These are phyloP conservation scores for Tetracladium maxilliforme DNA, from an alignment of 2,329 filamentous ascomycete species.

Conservation along the genomic window DNA sequence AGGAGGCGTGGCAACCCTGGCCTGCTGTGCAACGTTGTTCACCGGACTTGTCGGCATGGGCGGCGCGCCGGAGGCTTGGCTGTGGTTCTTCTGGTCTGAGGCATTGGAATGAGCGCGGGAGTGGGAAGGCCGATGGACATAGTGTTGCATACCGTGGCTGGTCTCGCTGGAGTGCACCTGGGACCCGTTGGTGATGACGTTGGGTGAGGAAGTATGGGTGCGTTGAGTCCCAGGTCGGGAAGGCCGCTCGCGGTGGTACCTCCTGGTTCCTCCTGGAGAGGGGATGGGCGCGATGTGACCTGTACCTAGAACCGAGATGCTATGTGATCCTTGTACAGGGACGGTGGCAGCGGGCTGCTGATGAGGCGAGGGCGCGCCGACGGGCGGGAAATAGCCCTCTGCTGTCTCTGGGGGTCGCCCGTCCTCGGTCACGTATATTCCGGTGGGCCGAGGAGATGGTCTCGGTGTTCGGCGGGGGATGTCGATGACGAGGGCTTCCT, in stretches of 20 bases:
- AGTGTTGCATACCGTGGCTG: constrained; percentile 11
- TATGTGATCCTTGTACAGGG: constrained; percentile 30
- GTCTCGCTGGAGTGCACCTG: constrained; percentile 5
- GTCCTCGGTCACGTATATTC: constrained; percentile 47
- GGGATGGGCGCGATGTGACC: constrained; percentile 70
- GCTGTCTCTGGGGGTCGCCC: constrained; percentile 51
- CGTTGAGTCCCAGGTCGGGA: constrained; percentile 47
- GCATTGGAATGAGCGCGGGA: constrained; percentile 41
- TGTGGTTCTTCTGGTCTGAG: constrained; percentile 33
- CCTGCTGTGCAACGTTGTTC: constrained; percentile 33
- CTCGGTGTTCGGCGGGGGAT: constrained; percentile 69
- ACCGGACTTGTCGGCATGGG: constrained; percentile 33
- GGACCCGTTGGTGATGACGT: constrained; percentile 37
- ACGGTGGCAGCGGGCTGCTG: constrained; percentile 7
- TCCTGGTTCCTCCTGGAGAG: constrained; percentile 62
- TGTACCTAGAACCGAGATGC: constrained; percentile 69
- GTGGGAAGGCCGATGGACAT: constrained; percentile 25
- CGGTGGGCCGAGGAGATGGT: constrained; percentile 52
- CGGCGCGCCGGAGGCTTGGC: constrained; percentile 29
- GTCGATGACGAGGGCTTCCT: constrained; percentile 86
- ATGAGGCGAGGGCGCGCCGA: constrained; percentile 11
- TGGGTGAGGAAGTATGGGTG: constrained; percentile 72
- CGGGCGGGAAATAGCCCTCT: constrained; percentile 70
- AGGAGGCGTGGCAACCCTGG: constrained; percentile 21
- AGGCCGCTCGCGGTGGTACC: constrained; percentile 38